These are phyloP conservation scores for Firmiana major DNA, from an alignment of 345 rosid species.

Conservation along the genomic window DNA sequence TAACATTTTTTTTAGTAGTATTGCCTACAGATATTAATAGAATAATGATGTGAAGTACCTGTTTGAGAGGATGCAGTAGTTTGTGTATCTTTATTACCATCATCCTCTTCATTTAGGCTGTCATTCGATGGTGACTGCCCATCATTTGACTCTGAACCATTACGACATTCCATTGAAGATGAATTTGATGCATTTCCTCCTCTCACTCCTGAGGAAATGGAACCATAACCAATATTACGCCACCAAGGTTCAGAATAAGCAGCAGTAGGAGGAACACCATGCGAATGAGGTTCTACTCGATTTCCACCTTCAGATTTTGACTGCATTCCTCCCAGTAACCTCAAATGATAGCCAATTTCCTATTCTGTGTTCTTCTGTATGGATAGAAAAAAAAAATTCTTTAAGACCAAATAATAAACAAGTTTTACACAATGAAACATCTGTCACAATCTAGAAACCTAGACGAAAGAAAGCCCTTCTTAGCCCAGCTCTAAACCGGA, in stretches of 20 bases:
- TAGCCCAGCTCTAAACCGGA: not conserved
- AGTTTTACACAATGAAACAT: not conserved
- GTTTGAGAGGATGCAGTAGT: slow-evolving; percentile 51
- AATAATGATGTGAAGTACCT: slow-evolving; percentile 36
- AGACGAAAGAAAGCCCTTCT: not conserved
- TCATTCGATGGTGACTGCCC: slow-evolving; percentile 55
- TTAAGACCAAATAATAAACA: not conserved
- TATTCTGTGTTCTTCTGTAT: not conserved
- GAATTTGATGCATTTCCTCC: slow-evolving; percentile 49
- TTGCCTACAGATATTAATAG: slow-evolving; percentile 3
- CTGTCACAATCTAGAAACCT: not conserved
- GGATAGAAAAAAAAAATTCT: not conserved
- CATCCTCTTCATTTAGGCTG: slow-evolving; percentile 52
- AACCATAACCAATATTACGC: slow-evolving; percentile 50
- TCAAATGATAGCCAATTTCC: slow-evolving; percentile 13
- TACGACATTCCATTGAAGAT: slow-evolving; percentile 53
- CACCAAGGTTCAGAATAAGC: slow-evolving; percentile 75
- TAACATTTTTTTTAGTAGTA: not conserved
- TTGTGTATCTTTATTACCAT: slow-evolving; percentile 51
- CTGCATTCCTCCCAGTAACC: slow-evolving; percentile 52
- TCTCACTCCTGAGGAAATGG: slow-evolving; percentile 37
- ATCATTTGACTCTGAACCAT: slow-evolving; percentile 67
- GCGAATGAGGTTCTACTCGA: slow-evolving; percentile 43
- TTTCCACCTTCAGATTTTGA: slow-evolving; percentile 50
- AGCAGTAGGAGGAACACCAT: slow-evolving; percentile 33